Evolutionary conservation across 2,329 filamentous ascomycete species (phyloP).

Genomic region (Neopestalotiopsis sp.): DNA sequence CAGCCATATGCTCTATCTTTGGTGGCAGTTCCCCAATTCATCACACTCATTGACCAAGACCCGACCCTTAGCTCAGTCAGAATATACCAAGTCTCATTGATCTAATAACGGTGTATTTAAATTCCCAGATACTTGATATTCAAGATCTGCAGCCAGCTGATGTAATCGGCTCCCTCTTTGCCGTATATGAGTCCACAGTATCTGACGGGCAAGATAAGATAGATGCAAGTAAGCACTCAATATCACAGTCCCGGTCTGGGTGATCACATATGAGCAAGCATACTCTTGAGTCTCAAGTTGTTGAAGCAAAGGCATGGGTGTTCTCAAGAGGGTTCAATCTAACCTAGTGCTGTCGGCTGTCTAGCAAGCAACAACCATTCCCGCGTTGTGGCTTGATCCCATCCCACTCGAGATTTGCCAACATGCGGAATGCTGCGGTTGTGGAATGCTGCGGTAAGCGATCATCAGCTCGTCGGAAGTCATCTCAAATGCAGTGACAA

Average conservation of each 20-base stretch:
- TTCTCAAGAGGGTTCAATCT: too few species aligned
- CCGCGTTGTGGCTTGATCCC: not conserved
- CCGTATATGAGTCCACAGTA: not conserved
- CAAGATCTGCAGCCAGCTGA: not conserved
- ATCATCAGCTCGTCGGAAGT: too few species aligned
- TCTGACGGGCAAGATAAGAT: not conserved
- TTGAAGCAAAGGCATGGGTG: too few species aligned
- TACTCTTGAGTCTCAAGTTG: too few species aligned
- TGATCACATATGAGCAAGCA: not conserved
- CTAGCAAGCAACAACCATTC: not conserved
- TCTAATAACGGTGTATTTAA: not conserved
- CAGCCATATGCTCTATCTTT: too few species aligned
- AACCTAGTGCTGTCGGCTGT: not conserved
- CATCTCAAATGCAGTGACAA: not conserved
- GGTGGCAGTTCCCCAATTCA: too few species aligned
- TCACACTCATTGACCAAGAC: too few species aligned
- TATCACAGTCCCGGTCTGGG: not conserved
- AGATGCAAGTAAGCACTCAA: conserved; percentile 2
- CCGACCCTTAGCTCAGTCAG: too few species aligned
- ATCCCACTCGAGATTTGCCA: not conserved
- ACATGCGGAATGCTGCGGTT: not conserved
- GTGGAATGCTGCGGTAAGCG: not conserved
- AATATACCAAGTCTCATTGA: too few species aligned
- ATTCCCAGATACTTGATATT: not conserved
- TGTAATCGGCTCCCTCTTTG: not conserved